Conservation (phyloP, 768 basidiomycete species). For the Panaeolus cyanescens region DNA sequence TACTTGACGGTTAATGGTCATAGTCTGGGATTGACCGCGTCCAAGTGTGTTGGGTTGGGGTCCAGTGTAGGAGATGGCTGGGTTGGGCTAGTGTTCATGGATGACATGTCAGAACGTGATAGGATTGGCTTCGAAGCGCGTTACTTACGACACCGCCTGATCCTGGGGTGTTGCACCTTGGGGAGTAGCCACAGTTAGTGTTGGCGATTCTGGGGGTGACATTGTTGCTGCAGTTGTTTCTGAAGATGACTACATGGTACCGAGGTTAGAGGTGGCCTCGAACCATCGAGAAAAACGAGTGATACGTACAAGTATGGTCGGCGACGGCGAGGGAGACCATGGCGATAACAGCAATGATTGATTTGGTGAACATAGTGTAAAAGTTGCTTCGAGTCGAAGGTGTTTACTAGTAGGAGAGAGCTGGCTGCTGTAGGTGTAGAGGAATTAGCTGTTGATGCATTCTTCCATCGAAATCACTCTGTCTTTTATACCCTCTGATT, state of each 20-base stretch:
- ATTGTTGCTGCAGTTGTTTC: constrained; percentile 31
- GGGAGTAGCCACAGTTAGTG: constrained; percentile 41
- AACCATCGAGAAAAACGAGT: neutral
- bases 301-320: constrained; percentile 21
- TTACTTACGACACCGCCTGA: constrained; percentile 33
- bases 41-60: constrained; percentile 31
- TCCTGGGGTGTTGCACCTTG: constrained; percentile 35
- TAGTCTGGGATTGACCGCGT: constrained; percentile 25
- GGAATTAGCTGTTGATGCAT: neutral
- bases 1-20: constrained; percentile 31
- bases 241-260: constrained; percentile 30
- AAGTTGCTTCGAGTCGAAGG: neutral
- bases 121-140: neutral
- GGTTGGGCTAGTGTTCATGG: constrained; percentile 23
- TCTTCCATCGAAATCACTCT: neutral
- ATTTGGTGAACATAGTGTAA: neutral
- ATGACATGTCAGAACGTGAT: neutral
- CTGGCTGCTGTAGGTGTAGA: neutral
- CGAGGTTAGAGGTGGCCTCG: neutral
- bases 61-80: constrained; percentile 34
- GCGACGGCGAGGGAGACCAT: constrained; percentile 11
- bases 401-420: neutral
- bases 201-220: constrained; percentile 38
- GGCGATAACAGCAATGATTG: constrained; percentile 1
- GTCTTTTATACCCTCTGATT: neutral